Evolutionary conservation across 805 yeast genomes (phyloP).

Genomic region (Dipodascopsis uninucleata): DNA sequence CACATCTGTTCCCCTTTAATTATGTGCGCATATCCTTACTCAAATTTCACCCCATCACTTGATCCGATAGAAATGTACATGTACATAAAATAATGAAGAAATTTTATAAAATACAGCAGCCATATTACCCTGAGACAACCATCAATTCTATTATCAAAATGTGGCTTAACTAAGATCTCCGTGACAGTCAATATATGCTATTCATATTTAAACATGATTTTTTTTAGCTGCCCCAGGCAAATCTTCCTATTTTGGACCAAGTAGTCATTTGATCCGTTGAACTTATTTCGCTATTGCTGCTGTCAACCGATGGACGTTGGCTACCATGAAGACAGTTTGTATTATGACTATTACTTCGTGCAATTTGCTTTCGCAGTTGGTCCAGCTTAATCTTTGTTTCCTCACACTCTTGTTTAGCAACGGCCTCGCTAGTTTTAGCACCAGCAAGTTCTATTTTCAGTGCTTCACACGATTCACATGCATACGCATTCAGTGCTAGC

Average conservation of each 20-base stretch:
- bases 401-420: constrained; percentile 34
- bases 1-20: no score
- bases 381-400: constrained; percentile 29
- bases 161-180: no score
- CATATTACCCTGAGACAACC: background rate
- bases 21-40: no score
- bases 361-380: constrained; percentile 9
- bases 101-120: background rate
- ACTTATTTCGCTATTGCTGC: no score
- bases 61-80: no score
- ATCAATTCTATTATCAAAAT: background rate
- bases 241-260: constrained; percentile 23
- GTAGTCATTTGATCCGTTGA: no score
- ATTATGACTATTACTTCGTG: background rate
- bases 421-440: constrained; percentile 33
- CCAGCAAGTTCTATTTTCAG: constrained; percentile 33
- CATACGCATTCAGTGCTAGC: background rate
- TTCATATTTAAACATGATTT: no score
- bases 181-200: no score
- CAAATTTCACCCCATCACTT: no score
- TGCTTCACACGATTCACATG: constrained; percentile 32
- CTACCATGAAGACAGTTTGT: no score
- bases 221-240: constrained; percentile 19
- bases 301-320: no score
- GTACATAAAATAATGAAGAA: background rate